These are phyloP conservation scores for Sophora flavescens DNA, from an alignment of 306 rosid genomes.

Conservation along the genomic window DNA sequence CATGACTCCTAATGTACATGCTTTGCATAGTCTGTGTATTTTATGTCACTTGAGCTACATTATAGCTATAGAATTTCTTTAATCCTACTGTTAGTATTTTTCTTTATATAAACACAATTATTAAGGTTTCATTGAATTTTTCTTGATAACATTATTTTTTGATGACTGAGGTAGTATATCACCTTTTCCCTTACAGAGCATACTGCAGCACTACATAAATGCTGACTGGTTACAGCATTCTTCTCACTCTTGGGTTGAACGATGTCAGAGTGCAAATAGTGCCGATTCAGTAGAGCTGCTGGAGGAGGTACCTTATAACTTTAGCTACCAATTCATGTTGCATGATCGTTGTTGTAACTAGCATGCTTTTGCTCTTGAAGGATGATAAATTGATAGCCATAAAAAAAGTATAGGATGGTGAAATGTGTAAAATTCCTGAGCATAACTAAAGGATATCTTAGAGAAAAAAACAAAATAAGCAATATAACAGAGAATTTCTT, in stretches of 20 bases:
- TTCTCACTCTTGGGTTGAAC: conserved; percentile 73
- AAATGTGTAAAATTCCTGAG: conserved; percentile 31
- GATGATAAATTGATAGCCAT: conserved; percentile 9
- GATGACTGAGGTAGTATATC: conserved; percentile 37
- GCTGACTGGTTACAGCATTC: conserved; percentile 76
- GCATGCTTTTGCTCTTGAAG: conserved; percentile 26
- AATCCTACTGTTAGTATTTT: conserved; percentile 5
- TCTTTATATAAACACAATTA: conserved; percentile 3
- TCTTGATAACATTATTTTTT: conserved; percentile 23
- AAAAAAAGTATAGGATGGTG: background rate
- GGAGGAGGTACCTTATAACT: conserved; percentile 77
- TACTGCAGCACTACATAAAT: conserved; percentile 67
- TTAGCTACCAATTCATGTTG: conserved; percentile 42
- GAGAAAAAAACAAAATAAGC: too few relatives aligned
- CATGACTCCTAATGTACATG: conserved; percentile 4
- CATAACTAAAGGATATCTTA: conserved; percentile 22
- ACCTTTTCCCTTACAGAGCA: conserved; percentile 69
- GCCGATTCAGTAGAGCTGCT: conserved; percentile 86
- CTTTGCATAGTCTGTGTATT: conserved; percentile 13
- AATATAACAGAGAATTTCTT: too few relatives aligned
- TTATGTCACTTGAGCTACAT: conserved; percentile 31
- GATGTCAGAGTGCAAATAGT: conserved; percentile 77
- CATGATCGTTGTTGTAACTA: conserved; percentile 28
- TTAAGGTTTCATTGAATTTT: conserved; percentile 3
- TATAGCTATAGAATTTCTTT: conserved; percentile 11